Percentiles rank a stretch among this genome's conserved stretches.
Evolutionary conservation across 148 eudicot genomes (phyloP).

Genomic region (Chenopodium quinoa): DNA sequence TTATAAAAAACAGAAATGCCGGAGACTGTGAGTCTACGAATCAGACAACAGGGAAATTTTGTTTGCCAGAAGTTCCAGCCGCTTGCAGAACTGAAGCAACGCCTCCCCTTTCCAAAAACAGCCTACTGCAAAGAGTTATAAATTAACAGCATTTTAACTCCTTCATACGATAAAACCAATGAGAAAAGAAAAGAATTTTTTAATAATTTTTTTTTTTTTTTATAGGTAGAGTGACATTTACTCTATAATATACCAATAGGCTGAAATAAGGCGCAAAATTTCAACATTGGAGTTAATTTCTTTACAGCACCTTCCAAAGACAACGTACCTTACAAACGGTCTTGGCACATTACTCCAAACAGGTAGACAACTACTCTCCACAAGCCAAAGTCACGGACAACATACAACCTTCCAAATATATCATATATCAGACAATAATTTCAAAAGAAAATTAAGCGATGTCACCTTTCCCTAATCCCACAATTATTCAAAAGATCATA

Average conservation of each 20-base stretch:
- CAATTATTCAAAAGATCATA: not conserved
- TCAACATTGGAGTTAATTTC: not conserved
- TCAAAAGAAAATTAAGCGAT: not conserved
- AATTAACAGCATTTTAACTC: not conserved
- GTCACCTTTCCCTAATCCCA: not conserved
- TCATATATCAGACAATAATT: constrained; percentile 1
- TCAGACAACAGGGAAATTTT: constrained; percentile 4
- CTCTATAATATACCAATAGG: not conserved
- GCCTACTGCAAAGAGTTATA: not conserved
- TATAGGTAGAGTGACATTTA: not conserved
- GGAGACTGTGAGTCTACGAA: not conserved
- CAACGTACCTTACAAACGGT: not conserved
- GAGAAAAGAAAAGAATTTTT: not conserved
- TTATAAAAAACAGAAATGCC: not conserved
- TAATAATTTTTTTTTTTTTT: no score
- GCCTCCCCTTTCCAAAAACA: not conserved
- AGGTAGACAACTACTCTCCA: not conserved
- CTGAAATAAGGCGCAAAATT: not conserved
- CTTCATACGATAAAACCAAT: not conserved
- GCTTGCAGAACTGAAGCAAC: constrained; percentile 11
- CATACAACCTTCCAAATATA: not conserved
- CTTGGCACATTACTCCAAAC: not conserved
- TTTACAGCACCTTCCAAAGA: not conserved
- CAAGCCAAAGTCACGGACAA: not conserved
- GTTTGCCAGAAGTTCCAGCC: not conserved